phyloP scores from a whole-genome alignment of 1,284 basidiomycete genomes.

The Puccinia hordei region DNA sequence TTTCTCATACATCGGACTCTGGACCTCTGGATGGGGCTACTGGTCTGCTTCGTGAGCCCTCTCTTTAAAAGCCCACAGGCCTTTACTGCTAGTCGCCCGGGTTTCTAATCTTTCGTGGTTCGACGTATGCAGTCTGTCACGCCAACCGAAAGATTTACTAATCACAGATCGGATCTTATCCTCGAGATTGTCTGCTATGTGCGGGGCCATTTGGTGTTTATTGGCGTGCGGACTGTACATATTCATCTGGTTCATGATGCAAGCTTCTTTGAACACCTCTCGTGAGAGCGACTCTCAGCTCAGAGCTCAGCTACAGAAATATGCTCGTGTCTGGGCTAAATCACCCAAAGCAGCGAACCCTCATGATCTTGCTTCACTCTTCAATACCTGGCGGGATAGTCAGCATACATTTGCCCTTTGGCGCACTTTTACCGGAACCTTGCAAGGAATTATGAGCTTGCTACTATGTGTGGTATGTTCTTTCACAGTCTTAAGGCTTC shows the following conservation, averaged over 20 bases:
- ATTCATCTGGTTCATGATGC: slow-evolving; percentile 7
- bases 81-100: neutral
- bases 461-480: slow-evolving; percentile 6
- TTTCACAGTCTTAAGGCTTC: neutral
- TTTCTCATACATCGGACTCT: neutral
- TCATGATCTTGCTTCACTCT: slow-evolving; percentile 3
- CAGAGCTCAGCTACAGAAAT: slow-evolving; percentile 1
- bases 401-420: neutral
- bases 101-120: neutral
- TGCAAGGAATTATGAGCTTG: slow-evolving; percentile 9
- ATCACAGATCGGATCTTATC: neutral
- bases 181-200: neutral
- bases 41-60: slow-evolving; percentile 29
- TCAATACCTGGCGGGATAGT: neutral
- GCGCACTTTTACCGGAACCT: neutral
- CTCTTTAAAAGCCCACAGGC: neutral
- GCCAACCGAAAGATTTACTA: neutral
- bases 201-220: neutral
- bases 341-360: neutral
- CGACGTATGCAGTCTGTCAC: neutral
- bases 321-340: neutral
- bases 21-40: slow-evolving; percentile 25
- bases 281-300: neutral
- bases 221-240: neutral
- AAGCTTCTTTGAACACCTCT: neutral